Percentiles rank a stretch among this genome's conserved stretches.
Evolutionary conservation across 2,329 filamentous ascomycete species (phyloP).

Genomic region (Sporothrix mexicana): DNA sequence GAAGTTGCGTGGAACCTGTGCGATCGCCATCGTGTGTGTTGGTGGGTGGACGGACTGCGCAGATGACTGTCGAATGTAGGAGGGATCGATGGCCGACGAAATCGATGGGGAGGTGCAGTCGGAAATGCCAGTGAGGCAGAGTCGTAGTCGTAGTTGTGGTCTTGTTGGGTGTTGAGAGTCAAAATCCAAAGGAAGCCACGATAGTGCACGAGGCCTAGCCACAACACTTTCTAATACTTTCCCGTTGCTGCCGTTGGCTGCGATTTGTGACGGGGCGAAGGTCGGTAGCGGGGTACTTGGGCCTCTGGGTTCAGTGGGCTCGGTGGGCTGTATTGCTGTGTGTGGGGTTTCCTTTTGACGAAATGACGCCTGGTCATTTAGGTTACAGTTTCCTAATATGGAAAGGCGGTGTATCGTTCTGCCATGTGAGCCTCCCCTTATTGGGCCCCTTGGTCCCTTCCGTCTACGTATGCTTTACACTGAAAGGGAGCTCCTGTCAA

Average conservation of each 20-base stretch:
- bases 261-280: conserved; percentile 12
- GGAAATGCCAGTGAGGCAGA: no score
- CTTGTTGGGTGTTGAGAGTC: no score
- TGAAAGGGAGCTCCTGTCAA: background rate
- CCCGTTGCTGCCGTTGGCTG: conserved; percentile 12
- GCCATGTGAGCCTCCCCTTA: conserved; percentile 23
- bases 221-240: background rate
- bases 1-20: conserved; percentile 89
- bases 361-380: background rate
- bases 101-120: background rate
- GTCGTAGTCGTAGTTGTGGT: background rate
- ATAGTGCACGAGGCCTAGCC: background rate
- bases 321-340: conserved; percentile 15
- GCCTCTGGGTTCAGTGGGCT: background rate
- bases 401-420: conserved; percentile 37
- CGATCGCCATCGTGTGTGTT: conserved; percentile 44
- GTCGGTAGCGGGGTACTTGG: conserved; percentile 31
- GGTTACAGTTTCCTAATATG: background rate
- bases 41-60: background rate
- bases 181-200: conserved; percentile 10
- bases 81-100: background rate
- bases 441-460: background rate
- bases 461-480: conserved; percentile 58
- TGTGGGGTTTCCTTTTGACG: conserved; percentile 5
- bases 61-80: background rate